These are phyloP conservation scores for Pisolithus thermaeus DNA, from an alignment of 1,284 basidiomycete genomes.

Conservation along the genomic window DNA sequence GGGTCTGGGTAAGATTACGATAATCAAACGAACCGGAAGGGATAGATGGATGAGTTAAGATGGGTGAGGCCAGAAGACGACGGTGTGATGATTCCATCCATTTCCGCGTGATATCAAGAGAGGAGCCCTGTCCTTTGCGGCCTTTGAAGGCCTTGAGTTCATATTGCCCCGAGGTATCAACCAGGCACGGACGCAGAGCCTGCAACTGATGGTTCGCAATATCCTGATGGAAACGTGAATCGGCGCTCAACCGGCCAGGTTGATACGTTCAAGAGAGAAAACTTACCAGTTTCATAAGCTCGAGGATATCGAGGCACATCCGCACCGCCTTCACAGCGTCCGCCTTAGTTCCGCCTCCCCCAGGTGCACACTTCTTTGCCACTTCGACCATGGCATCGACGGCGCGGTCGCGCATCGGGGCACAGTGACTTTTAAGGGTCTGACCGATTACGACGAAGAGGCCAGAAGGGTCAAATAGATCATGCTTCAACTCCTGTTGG, in stretches of 20 bases:
- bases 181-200: slow-evolving; percentile 78
- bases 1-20: slow-evolving; percentile 40
- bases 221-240: slow-evolving; percentile 50
- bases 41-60: slow-evolving; percentile 39
- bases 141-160: slow-evolving; percentile 77
- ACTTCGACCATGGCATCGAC: slow-evolving; percentile 81
- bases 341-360: slow-evolving; percentile 46
- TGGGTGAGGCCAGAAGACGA: slow-evolving; percentile 32
- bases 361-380: slow-evolving; percentile 53
- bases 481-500: slow-evolving; percentile 73
- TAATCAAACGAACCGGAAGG: slow-evolving; percentile 37
- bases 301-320: slow-evolving; percentile 86
- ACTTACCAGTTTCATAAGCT: slow-evolving; percentile 91
- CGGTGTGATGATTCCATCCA: slow-evolving; percentile 52
- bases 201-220: slow-evolving; percentile 94
- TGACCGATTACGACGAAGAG: slow-evolving; percentile 77
- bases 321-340: slow-evolving; percentile 74
- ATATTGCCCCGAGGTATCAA: slow-evolving; percentile 75
- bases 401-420: slow-evolving; percentile 83
- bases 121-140: slow-evolving; percentile 41
- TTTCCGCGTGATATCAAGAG: slow-evolving; percentile 51
- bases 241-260: background rate
- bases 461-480: slow-evolving; percentile 76
- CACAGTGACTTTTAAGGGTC: slow-evolving; percentile 86
- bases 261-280: slow-evolving; percentile 12